These are phyloP conservation scores for Penicillium nordicum DNA, from an alignment of 2,329 filamentous ascomycete genomes.

Conservation along the genomic window DNA sequence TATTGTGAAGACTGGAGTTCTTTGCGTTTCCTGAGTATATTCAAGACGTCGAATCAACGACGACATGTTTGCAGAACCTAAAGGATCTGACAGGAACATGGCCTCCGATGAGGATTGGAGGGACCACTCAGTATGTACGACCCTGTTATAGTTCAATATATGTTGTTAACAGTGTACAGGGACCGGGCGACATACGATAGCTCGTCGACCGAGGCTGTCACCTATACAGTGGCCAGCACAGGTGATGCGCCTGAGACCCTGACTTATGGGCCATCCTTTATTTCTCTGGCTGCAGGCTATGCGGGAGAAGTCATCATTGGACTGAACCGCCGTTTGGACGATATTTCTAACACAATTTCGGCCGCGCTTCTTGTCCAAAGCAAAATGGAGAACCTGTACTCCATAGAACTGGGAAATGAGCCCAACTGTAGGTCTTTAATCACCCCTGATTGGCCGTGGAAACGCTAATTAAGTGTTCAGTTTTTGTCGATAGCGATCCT, in stretches of 20 bases:
- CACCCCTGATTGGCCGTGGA: background rate
- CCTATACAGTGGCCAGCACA: slow-evolving; percentile 49
- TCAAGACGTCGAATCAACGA: slow-evolving; percentile 50
- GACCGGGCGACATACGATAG: slow-evolving; percentile 54
- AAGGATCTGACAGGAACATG: slow-evolving; percentile 49
- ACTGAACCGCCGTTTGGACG: slow-evolving; percentile 53
- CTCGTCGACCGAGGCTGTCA: slow-evolving; percentile 45
- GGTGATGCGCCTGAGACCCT: slow-evolving; percentile 50
- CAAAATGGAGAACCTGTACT: slow-evolving; percentile 49
- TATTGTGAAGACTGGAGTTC: slow-evolving; percentile 49
- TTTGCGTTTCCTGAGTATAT: slow-evolving; percentile 57
- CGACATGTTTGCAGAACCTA: slow-evolving; percentile 52
- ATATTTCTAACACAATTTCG: slow-evolving; percentile 53
- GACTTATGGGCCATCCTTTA: slow-evolving; percentile 54
- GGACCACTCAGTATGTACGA: slow-evolving; percentile 50
- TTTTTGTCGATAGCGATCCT: slow-evolving; percentile 25
- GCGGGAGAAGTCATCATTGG: slow-evolving; percentile 50
- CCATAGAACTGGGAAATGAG: slow-evolving; percentile 58
- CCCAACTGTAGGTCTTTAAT: slow-evolving; percentile 48
- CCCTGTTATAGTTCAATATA: background rate
- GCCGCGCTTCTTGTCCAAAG: slow-evolving; percentile 48
- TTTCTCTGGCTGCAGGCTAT: slow-evolving; percentile 50
- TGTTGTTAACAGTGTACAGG: slow-evolving; percentile 19
- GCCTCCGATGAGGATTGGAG: slow-evolving; percentile 57
- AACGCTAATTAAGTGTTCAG: slow-evolving; percentile 1